Conservation (phyloP, 139 green algal species). For the Picochlorum sp. region DNA sequence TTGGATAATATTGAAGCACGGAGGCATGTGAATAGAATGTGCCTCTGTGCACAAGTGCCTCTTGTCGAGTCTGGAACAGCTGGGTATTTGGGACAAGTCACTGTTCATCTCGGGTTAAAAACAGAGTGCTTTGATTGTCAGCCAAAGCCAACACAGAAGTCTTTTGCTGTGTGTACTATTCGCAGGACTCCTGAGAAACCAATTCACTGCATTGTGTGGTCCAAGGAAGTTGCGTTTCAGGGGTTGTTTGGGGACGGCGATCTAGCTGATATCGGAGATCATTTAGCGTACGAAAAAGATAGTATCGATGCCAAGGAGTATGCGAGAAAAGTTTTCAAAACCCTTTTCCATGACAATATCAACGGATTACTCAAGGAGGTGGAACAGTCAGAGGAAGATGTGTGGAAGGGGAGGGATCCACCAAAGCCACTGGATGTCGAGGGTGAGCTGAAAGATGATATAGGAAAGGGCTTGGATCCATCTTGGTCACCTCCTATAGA, state of each 20-base stretch:
- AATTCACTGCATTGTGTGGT: constrained; percentile 97
- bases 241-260: constrained; percentile 79
- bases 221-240: constrained; percentile 94
- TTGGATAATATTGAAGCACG: constrained; percentile 95
- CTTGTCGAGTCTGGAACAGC: constrained; percentile 92
- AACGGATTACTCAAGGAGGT: constrained; percentile 25
- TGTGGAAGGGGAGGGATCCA: constrained; percentile 62
- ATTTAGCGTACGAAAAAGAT: neutral
- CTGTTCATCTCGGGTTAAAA: constrained; percentile 70
- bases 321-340: constrained; percentile 58
- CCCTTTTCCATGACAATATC: constrained; percentile 27
- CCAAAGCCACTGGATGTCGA: constrained; percentile 53
- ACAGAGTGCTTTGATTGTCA: constrained; percentile 96
- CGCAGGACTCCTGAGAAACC: constrained; percentile 96
- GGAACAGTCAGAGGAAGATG: constrained; percentile 37
- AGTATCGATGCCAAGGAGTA: constrained; percentile 35
- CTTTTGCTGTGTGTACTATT: constrained; percentile 95
- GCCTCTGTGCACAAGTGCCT: constrained; percentile 73
- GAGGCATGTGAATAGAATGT: constrained; percentile 87
- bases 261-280: constrained; percentile 45
- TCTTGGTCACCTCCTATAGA: constrained; percentile 44
- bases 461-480: neutral
- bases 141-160: constrained; percentile 77
- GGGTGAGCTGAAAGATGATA: neutral
- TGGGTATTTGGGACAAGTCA: constrained; percentile 88